phyloP scores from a whole-genome alignment of 208 protist genomes.

The Endotrypanum monterogeii region DNA sequence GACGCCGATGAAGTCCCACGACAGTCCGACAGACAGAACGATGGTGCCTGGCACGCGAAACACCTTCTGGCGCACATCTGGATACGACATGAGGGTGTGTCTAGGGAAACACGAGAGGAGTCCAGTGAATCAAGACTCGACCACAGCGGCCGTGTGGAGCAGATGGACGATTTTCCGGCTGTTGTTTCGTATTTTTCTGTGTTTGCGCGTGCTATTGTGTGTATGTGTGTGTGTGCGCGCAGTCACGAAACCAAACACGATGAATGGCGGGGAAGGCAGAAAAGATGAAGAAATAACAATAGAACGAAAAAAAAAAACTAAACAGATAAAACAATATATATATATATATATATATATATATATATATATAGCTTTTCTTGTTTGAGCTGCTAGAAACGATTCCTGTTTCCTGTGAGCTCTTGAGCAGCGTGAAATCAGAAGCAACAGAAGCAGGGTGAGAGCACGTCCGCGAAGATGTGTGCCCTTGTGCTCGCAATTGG shows the following conservation, averaged over 20 bases:
- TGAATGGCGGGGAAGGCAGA: background rate
- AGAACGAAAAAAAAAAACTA: background rate
- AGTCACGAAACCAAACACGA: too few relatives aligned
- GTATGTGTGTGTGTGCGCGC: background rate
- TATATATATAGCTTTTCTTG: too few relatives aligned
- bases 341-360: too few relatives aligned
- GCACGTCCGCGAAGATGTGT: too few relatives aligned
- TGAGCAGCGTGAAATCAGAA: too few relatives aligned
- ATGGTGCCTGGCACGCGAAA: slow-evolving; percentile 75
- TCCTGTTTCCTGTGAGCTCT: too few relatives aligned
- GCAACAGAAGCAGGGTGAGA: too few relatives aligned
- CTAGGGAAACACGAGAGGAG: background rate
- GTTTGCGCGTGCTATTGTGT: background rate
- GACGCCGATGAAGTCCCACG: slow-evolving; percentile 77
- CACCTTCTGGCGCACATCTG: slow-evolving; percentile 80
- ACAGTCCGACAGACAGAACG: slow-evolving; percentile 68
- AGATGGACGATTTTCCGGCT: too few relatives aligned
- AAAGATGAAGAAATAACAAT: background rate
- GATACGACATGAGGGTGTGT: slow-evolving; percentile 30
- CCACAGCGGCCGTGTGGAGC: background rate
- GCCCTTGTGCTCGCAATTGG: background rate
- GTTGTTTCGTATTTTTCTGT: too few relatives aligned
- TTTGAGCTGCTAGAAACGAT: background rate
- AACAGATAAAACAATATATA: background rate
- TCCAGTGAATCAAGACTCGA: slow-evolving; percentile 1